These are phyloP conservation scores for Mortierella sp. DNA, from an alignment of 371 early-diverging fungal species.

Conservation along the genomic window DNA sequence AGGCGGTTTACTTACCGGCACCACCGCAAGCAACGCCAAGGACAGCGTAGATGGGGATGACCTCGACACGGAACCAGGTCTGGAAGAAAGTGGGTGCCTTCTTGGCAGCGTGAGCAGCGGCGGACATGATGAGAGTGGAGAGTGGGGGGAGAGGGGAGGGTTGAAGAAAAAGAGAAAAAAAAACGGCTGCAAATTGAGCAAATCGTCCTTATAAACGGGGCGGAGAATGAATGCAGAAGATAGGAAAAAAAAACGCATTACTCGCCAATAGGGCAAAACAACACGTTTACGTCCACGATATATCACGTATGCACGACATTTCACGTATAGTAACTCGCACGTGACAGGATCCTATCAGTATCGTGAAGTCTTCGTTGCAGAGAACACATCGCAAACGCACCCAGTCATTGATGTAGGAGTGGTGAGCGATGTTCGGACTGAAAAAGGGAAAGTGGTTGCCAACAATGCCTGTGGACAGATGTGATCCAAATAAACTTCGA, in stretches of 20 bases:
- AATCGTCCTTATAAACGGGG: background rate
- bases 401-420: no score
- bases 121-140: conserved; percentile 28
- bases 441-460: no score
- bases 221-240: background rate
- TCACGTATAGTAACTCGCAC: no score
- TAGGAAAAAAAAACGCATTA: background rate
- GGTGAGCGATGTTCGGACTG: no score
- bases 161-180: conserved; percentile 1
- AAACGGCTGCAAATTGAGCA: background rate
- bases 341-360: no score
- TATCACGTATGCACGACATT: no score
- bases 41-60: conserved; percentile 75
- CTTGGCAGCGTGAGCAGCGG: conserved; percentile 54
- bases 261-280: background rate
- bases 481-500: no score
- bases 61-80: conserved; percentile 69
- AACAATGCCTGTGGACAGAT: no score
- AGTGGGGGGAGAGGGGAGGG: background rate
- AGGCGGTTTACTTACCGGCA: conserved; percentile 45
- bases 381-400: no score
- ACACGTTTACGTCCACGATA: no score
- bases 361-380: no score
- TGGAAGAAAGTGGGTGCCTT: conserved; percentile 56
- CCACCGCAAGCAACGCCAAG: conserved; percentile 70